Base-by-base conservation (phyloP, 345 rosid genomes). In the Mangifera indica region DNA sequence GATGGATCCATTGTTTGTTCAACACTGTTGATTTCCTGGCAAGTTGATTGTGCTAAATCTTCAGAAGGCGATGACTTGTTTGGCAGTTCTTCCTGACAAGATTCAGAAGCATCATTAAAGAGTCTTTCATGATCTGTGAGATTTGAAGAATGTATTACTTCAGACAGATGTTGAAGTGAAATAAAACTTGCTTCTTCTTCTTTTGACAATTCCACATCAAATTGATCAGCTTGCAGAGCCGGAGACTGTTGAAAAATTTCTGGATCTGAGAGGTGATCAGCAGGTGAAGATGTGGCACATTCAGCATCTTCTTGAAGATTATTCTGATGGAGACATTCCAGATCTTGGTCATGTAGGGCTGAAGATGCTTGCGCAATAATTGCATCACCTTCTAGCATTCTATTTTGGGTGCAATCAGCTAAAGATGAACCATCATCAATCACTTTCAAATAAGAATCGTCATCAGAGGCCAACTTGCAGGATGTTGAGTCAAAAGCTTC, bases 141-240 rank as follows among this genome's bases (percentile, higher is more conserved):
- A 72, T 69, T 63, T 57, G 26, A 13, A 75, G 73, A 55, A n/a
- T 58, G 72, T 51, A 56, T 32, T 52, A 55, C 67, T 22, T 74
- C 81, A 63, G 72, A 64, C 45, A 18, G 70, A 66, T 72, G 24
- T 83, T 58, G 54, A 52, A 72, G 44, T 59, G 79, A 77, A 40
- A n/a, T 67, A 60, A 77, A 61, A 74, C 64, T 66, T 37, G 76
- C 77, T 66, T 81, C 88, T 74, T 82, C 85, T 66, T 24, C 72
- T 37, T 20, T 69, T 71, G 52, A 57, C 25, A 67, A 60, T 63
- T 78, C 74, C 56, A 20, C 65, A 57, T 77, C 73, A 74, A 12
- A 57, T 54, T 76, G 77, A 82, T 69, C 79, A 72, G 77, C 69
- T 73, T 77, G 78, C 73, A 71, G 63, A 63, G 77, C 75, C 18